Conservation (phyloP, 2,329 filamentous ascomycete species). For the Annulohypoxylon truncatum region DNA sequence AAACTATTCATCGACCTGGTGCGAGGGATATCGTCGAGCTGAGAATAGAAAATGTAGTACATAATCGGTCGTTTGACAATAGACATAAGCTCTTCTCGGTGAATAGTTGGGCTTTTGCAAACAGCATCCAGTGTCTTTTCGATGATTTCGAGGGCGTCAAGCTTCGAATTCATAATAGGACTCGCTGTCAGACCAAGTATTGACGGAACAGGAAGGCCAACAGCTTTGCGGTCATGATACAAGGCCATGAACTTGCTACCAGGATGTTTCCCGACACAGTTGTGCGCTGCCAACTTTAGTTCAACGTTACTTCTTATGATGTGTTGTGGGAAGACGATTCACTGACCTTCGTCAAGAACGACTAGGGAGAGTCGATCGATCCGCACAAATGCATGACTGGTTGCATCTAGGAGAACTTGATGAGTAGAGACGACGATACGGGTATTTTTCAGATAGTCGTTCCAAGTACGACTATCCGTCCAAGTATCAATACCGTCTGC, state of each 20-base stretch:
- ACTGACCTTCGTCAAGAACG: constrained; percentile 84
- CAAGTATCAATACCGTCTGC: constrained; percentile 78
- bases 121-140: constrained; percentile 77
- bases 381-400: constrained; percentile 78
- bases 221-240: constrained; percentile 66
- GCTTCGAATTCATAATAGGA: constrained; percentile 72
- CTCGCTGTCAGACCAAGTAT: constrained; percentile 87
- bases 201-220: constrained; percentile 62
- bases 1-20: constrained; percentile 60
- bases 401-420: constrained; percentile 78
- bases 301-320: constrained; percentile 34
- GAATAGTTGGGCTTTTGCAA: constrained; percentile 74
- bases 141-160: constrained; percentile 67
- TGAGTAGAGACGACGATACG: constrained; percentile 83
- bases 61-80: constrained; percentile 75
- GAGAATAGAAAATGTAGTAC: constrained; percentile 50
- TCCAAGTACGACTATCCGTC: constrained; percentile 75
- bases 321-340: neutral
- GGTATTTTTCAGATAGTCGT: constrained; percentile 70
- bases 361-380: constrained; percentile 74
- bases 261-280: constrained; percentile 73
- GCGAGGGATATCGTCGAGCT: constrained; percentile 15
- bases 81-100: constrained; percentile 76
- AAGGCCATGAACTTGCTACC: constrained; percentile 78
- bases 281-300: constrained; percentile 69